Percentiles rank a stretch among this genome's conserved stretches.
phyloP scores from a whole-genome alignment of 148 eudicot genomes.

The Heliosperma pusillum region DNA sequence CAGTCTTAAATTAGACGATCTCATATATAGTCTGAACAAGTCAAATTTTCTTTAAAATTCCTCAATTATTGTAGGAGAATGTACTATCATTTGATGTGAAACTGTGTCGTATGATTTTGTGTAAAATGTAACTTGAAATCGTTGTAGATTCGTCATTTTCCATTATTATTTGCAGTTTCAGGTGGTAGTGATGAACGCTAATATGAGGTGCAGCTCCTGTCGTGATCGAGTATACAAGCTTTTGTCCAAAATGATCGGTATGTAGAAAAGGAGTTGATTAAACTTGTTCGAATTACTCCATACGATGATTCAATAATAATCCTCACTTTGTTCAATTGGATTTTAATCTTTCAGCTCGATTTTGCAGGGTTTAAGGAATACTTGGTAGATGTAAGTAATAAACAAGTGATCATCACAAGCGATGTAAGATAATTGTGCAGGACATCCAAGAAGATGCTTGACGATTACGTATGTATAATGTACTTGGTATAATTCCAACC shows the following conservation, averaged over 20 bases:
- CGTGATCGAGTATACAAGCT: constrained; percentile 36
- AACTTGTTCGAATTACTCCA: no score
- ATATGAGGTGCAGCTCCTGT: constrained; percentile 44
- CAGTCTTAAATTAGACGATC: no score
- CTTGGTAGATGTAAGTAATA: constrained; percentile 40
- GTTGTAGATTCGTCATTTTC: no score
- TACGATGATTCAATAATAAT: background rate
- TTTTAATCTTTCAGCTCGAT: no score
- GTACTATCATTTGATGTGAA: background rate
- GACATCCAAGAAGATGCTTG: background rate
- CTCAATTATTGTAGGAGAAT: no score
- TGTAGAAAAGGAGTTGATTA: background rate
- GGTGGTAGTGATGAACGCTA: constrained; percentile 49
- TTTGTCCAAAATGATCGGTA: constrained; percentile 44
- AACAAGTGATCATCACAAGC: constrained; percentile 40
- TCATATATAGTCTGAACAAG: no score
- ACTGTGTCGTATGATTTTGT: no score
- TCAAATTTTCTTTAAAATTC: no score
- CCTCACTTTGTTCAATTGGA: no score
- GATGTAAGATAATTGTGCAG: constrained; percentile 26
- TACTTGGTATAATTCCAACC: no score
- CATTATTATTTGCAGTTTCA: constrained; percentile 36
- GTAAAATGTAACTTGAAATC: no score
- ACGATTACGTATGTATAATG: no score
- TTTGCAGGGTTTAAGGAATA: constrained; percentile 44